A percentile compares a stretch with the other conserved stretches of the same genome.
These are phyloP conservation scores for Aspergillus cavernicola DNA, from an alignment of 495 filamentous ascomycete genomes.

Conservation along the genomic window DNA sequence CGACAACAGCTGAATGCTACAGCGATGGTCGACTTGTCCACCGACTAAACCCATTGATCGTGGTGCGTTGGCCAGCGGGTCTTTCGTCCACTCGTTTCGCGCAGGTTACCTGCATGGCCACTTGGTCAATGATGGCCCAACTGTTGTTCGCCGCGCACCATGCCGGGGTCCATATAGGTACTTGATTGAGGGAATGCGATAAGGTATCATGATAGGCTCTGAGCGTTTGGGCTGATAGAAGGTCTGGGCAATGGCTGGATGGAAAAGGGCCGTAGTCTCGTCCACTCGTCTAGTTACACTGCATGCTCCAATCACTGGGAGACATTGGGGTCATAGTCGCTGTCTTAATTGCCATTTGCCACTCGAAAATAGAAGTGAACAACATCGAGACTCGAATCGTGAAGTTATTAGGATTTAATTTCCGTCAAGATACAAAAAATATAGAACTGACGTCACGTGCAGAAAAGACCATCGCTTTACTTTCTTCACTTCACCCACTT, in stretches of 20 bases:
- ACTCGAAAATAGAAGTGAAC: constrained; percentile 2
- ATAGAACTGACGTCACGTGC: constrained; percentile 1
- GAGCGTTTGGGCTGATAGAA: constrained; percentile 2
- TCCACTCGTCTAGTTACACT: constrained; percentile 2
- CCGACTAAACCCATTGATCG: constrained; percentile 12
- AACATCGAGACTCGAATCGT: not conserved
- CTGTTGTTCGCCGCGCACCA: constrained; percentile 12
- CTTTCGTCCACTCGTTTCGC: constrained; percentile 25
- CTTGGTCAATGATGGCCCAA: constrained; percentile 16
- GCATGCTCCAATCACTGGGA: constrained; percentile 5
- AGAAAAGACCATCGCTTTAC: not conserved
- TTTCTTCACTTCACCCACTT: not conserved
- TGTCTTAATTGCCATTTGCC: not conserved
- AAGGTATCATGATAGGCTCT: constrained; percentile 13
- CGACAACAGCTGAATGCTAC: constrained; percentile 17
- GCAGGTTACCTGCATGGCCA: constrained; percentile 24
- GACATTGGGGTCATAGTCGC: not conserved
- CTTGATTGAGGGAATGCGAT: constrained; percentile 13
- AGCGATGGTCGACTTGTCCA: constrained; percentile 10
- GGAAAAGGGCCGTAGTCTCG: constrained; percentile 1
- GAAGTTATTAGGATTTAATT: not conserved
- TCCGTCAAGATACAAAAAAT: not conserved
- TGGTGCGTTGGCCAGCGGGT: constrained; percentile 25
- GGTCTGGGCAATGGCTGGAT: constrained; percentile 5
- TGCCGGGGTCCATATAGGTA: constrained; percentile 21